Base-by-base conservation (phyloP, 2,329 filamentous ascomycete species). In the Arthrinium phaeospermum region DNA sequence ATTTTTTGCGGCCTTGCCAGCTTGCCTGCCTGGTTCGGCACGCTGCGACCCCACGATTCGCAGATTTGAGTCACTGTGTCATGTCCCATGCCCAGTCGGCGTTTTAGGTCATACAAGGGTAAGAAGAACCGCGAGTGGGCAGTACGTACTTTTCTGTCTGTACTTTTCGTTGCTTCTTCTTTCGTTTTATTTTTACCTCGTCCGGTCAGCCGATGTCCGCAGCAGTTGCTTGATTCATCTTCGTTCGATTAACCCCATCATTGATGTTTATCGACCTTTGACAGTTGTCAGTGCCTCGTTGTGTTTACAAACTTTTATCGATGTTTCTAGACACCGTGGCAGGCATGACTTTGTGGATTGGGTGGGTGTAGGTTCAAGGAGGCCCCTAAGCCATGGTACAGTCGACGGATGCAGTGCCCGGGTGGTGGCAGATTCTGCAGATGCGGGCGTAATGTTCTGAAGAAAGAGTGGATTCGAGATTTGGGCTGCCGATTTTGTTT, bases 81-180 rank as follows among this genome's bases (percentile, higher is more conserved):
- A 41, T 64, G 57, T 64, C 57, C 57, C 57, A 64, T 37, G 57
- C 57, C 57, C 57, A 64, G 57, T 41, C 57, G 57, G 57, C 57
- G 57, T 64, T 64, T 64, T 64, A 64, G 57, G 57, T 64, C 30
- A 64, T 64, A 64, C 57, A 64, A 64, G 57, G 57, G 34, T 64
- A 37, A 34, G 34, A 37, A 37, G 37, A 41, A 41, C 37, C 37
- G 53, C 30, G 30, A 41, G 34, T 34, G 41, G 41, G 24, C 13
- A 41, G 53, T 64, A 37, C 57, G 19, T n/a, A 64, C 19, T 16
- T 34, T 19, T 19, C 16, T 34, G 24, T 4, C 12, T 51, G 49
- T 51, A 27, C 12, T 5, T 51, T 51, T 51, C 14, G 5, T 27
- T 51, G n/a, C 49, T 51, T 41, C 27, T 61, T 34, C 30, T 37